These are phyloP conservation scores for Catunica adiposa DNA, from an alignment of 2,329 filamentous ascomycete genomes.

Conservation along the genomic window DNA sequence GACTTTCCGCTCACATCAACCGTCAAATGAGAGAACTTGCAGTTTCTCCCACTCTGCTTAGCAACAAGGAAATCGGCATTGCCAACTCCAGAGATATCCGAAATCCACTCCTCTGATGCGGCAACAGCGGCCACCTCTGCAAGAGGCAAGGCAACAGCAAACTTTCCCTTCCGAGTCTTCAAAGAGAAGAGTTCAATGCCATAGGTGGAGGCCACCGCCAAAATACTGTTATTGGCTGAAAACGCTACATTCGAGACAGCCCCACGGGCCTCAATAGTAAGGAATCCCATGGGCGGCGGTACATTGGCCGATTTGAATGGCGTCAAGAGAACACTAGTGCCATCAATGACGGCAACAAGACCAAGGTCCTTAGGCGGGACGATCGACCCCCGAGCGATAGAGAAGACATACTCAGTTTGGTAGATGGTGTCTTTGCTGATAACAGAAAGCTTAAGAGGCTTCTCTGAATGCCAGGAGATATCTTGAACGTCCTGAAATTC, in stretches of 20 bases:
- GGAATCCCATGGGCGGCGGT: constrained; percentile 82
- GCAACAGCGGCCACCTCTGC: background rate
- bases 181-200: constrained; percentile 56
- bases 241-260: constrained; percentile 62
- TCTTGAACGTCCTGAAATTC: constrained; percentile 22
- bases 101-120: background rate
- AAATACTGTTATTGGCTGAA: constrained; percentile 41
- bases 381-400: constrained; percentile 51
- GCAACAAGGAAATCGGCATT: constrained; percentile 5
- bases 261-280: constrained; percentile 47
- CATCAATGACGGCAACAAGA: constrained; percentile 70
- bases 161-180: constrained; percentile 37
- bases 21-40: background rate
- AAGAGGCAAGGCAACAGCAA: constrained; percentile 17
- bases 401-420: constrained; percentile 45
- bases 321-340: constrained; percentile 62
- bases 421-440: constrained; percentile 22
- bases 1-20: constrained; percentile 2
- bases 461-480: constrained; percentile 74
- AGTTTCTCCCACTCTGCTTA: background rate
- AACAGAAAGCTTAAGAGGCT: constrained; percentile 50
- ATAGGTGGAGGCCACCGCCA: constrained; percentile 55
- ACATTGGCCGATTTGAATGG: constrained; percentile 71
- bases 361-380: constrained; percentile 60
- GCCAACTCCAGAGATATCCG: constrained; percentile 2